These are phyloP conservation scores for Trametes cubensis DNA, from an alignment of 768 basidiomycete species.

Conservation along the genomic window DNA sequence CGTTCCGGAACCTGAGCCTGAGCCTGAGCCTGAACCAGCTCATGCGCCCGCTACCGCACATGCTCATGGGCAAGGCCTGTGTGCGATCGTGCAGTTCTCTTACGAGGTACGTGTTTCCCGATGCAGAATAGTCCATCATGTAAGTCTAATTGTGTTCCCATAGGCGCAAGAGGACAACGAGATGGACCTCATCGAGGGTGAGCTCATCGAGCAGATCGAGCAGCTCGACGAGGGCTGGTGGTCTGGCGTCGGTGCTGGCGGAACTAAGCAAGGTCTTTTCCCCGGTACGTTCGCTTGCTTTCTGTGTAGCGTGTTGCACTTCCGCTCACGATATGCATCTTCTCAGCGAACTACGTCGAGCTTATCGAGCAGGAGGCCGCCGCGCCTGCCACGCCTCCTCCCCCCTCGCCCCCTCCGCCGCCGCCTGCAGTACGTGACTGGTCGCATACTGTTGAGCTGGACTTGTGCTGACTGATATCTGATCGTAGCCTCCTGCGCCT, in stretches of 20 bases:
- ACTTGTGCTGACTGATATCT: neutral
- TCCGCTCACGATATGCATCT: neutral
- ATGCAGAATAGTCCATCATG: neutral
- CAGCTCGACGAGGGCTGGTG: constrained; percentile 93
- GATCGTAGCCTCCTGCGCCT: constrained; percentile 36
- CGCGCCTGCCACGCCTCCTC: constrained; percentile 50
- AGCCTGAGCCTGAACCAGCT: constrained; percentile 46
- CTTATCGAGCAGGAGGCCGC: constrained; percentile 54
- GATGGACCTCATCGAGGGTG: constrained; percentile 77
- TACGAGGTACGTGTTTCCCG: constrained; percentile 59
- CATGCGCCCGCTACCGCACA: constrained; percentile 46
- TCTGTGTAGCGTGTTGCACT: neutral
- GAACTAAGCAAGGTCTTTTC: constrained; percentile 77
- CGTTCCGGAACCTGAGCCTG: constrained; percentile 35
- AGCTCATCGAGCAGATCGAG: constrained; percentile 80
- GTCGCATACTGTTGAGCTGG: neutral
- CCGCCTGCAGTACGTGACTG: constrained; percentile 42
- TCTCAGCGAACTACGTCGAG: constrained; percentile 84
- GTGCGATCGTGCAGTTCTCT: constrained; percentile 77
- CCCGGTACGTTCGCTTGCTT: constrained; percentile 56
- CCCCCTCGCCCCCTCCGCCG: constrained; percentile 62
- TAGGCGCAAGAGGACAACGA: constrained; percentile 88
- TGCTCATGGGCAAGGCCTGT: constrained; percentile 48
- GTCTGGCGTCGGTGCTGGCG: constrained; percentile 71
- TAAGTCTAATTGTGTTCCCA: neutral